phyloP scores from a whole-genome alignment of 805 yeast genomes.

The Lipomyces anomalus region DNA sequence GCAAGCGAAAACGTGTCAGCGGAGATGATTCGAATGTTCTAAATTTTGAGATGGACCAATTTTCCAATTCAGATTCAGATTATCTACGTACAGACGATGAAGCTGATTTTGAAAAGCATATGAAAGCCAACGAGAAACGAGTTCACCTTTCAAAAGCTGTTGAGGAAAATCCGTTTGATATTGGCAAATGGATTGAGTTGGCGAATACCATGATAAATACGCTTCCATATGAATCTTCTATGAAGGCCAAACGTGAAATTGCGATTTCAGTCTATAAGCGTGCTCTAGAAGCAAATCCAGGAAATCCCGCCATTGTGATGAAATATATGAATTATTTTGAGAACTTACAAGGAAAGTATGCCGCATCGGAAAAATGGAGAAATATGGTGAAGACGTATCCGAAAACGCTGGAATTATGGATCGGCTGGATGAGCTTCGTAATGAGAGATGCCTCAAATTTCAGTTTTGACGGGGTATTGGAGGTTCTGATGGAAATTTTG shows the following conservation, averaged over 20 bases:
- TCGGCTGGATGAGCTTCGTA: conserved; percentile 12
- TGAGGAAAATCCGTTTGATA: conserved; percentile 7
- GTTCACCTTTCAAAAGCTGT: conserved; percentile 7
- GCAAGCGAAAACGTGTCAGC: neutral
- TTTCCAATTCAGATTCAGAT: neutral
- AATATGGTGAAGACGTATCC: conserved; percentile 5
- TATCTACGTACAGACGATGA: neutral
- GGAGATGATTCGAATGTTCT: neutral
- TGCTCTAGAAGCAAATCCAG: conserved; percentile 13
- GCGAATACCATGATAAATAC: conserved; percentile 7
- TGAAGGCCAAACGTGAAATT: conserved; percentile 6
- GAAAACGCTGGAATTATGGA: conserved; percentile 7
- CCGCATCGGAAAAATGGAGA: conserved; percentile 11
- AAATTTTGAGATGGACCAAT: neutral
- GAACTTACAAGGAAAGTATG: conserved; percentile 12
- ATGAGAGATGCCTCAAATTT: conserved; percentile 13
- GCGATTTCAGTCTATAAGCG: conserved; percentile 14
- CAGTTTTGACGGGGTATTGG: conserved; percentile 6
- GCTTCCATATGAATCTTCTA: neutral
- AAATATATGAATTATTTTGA: conserved; percentile 10
- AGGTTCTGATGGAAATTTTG: conserved; percentile 1
- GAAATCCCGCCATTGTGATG: conserved; percentile 3
- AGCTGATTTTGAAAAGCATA: conserved; percentile 3
- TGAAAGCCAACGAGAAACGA: conserved; percentile 1
- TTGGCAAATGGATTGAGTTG: conserved; percentile 7